These are phyloP conservation scores for Fusarium sp. DNA, from an alignment of 2,329 filamentous ascomycete species.

Conservation along the genomic window DNA sequence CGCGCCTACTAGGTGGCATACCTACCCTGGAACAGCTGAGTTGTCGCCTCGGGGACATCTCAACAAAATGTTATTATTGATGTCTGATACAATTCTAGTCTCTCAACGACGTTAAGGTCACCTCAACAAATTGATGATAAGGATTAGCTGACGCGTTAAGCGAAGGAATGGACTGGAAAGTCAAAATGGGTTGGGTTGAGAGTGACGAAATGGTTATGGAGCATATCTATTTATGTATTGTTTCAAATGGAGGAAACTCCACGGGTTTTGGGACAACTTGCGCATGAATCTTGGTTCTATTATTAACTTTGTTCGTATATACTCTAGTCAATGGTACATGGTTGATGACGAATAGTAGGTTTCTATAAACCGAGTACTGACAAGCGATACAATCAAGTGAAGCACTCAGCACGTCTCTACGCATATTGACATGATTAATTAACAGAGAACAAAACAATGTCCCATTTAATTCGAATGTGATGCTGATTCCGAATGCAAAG, in stretches of 20 bases:
- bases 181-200: neutral
- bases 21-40: neutral
- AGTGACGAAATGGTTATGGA: neutral
- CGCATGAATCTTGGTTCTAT: neutral
- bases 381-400: neutral
- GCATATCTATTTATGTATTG: neutral
- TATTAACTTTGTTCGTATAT: neutral
- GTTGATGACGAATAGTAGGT: neutral
- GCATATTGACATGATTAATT: neutral
- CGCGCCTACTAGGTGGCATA: neutral
- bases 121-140: conserved; percentile 12
- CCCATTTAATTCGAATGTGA: neutral
- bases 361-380: neutral
- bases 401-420: neutral
- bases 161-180: neutral
- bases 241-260: neutral
- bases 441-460: neutral
- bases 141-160: neutral
- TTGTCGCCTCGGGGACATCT: conserved; percentile 7
- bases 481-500: neutral
- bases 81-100: neutral
- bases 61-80: conserved; percentile 12
- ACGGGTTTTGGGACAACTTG: neutral
- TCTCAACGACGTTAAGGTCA: conserved; percentile 3
- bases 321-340: neutral